Conservation (phyloP, 2,329 filamentous ascomycete species). For the Neurospora sp. region DNA sequence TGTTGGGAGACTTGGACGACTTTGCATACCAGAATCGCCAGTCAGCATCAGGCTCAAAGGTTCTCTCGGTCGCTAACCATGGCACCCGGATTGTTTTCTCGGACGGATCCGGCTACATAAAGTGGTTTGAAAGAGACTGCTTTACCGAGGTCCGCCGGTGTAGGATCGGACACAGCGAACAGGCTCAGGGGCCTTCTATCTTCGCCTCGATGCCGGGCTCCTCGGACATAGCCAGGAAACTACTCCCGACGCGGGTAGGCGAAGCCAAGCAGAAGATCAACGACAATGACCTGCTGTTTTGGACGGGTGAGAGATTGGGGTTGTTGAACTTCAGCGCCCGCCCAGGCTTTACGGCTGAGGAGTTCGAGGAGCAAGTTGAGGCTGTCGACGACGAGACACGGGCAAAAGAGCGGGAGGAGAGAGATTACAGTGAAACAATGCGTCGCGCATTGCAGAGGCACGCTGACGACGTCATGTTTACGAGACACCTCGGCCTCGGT, state of each 20-base stretch:
- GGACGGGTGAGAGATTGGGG: conserved; percentile 80
- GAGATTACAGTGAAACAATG: conserved; percentile 55
- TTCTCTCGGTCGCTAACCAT: conserved; percentile 72
- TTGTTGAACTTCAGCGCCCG: conserved; percentile 53
- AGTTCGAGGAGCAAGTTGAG: conserved; percentile 36
- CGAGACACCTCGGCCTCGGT: conserved; percentile 52
- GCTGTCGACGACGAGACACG: conserved; percentile 31
- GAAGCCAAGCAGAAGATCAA: conserved; percentile 26
- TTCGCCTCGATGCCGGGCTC: conserved; percentile 42
- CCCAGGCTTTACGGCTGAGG: conserved; percentile 37
- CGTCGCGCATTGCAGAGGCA: conserved; percentile 64
- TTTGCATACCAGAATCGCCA: conserved; percentile 67
- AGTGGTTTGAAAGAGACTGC: conserved; percentile 86
- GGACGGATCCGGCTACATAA: conserved; percentile 73
- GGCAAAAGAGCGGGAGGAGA: conserved; percentile 44
- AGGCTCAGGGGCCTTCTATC: conserved; percentile 34
- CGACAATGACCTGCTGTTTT: conserved; percentile 65
- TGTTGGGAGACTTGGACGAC: conserved; percentile 25
- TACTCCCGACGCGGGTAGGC: conserved; percentile 49
- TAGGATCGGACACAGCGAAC: conserved; percentile 45
- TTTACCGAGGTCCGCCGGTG: conserved; percentile 46
- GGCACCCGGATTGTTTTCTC: conserved; percentile 74
- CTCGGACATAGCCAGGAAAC: conserved; percentile 71
- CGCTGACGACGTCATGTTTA: conserved; percentile 68
- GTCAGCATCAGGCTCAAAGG: conserved; percentile 67